Base-by-base conservation (phyloP, 192 early-diverging fungal species). In the Coemansia sp. region DNA sequence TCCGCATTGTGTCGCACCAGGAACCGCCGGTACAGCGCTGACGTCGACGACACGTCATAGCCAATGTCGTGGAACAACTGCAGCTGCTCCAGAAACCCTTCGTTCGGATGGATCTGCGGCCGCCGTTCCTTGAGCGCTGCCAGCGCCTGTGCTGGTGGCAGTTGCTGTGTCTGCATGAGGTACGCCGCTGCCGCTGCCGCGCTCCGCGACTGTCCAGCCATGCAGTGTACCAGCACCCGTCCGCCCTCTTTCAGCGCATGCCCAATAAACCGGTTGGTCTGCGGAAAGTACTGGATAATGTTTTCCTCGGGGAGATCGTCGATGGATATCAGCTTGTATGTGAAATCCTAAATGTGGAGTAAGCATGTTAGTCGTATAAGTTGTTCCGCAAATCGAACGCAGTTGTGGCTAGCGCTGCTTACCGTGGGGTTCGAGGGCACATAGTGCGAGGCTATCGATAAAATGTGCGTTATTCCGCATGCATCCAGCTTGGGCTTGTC, bases 141-240 rank as follows among this genome's bases (percentile, higher is more conserved):
- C 32, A 90, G 52, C 5, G 90, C 89, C 23, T 87, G 69, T 23
- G 70, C 70, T 0, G 72, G 57, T 2, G 75, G 61, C 17, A 89
- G 70, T 1, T 62, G 60, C 56, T 83, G 66, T 6, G 57, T 70
- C 58, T 82, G 79, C 90, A 92, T 91, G 53, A 91, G 48, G 64
- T 87, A 92, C 9, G 90, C 88, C 1, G 83, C 83, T 1, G 85
- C 69, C 21, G 88, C 68, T 0, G 90, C 81, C 19, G 83, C 87
- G 61, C 88, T 89, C 48, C 90, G 79, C 15, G 90, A 91, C 39
- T 88, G 85, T 15, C 89, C 89, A 4, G 90, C 83, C 68, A 72
- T 67, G 63, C 90, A 92, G 56, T 92, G 88, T 7, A 92, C 83
- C 52, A 92, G 83, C 32, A 92, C 81, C 8, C 76, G 79, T 2